Conservation (phyloP, 352 stramenopile species). For the Hyaloperonospora brassicae region DNA sequence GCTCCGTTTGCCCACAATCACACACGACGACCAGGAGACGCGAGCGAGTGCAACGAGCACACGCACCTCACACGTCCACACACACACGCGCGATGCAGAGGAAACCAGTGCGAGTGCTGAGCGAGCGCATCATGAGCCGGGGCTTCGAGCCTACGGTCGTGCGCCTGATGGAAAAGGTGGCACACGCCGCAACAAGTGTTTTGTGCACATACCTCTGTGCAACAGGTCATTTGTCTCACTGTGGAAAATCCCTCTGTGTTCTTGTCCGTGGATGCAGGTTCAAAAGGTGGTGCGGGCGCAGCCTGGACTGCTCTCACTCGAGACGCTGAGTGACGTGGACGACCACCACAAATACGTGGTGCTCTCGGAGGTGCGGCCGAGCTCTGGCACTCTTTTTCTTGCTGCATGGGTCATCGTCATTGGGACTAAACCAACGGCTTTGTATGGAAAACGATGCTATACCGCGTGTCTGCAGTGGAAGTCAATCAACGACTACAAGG, state of each 20-base stretch:
- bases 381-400: background rate
- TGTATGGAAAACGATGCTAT: background rate
- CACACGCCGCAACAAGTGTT: background rate
- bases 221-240: background rate
- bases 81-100: conserved; percentile 17
- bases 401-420: background rate
- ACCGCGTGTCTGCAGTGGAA: conserved; percentile 42
- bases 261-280: conserved; percentile 27
- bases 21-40: too few species aligned
- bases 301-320: conserved; percentile 67
- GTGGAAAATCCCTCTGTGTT: background rate
- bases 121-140: conserved; percentile 75
- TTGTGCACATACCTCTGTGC: background rate
- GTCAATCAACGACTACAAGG: conserved; percentile 73
- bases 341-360: conserved; percentile 86
- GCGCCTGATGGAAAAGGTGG: conserved; percentile 73
- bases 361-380: conserved; percentile 53
- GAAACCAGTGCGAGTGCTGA: conserved; percentile 71
- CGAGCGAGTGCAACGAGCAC: too few species aligned
- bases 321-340: conserved; percentile 75
- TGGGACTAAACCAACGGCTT: too few species aligned
- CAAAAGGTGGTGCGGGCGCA: conserved; percentile 66
- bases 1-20: too few species aligned
- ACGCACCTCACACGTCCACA: background rate
- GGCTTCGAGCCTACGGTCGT: conserved; percentile 77